Base-by-base conservation (phyloP, 805 yeast species). In the Lachancea dasiensis region DNA sequence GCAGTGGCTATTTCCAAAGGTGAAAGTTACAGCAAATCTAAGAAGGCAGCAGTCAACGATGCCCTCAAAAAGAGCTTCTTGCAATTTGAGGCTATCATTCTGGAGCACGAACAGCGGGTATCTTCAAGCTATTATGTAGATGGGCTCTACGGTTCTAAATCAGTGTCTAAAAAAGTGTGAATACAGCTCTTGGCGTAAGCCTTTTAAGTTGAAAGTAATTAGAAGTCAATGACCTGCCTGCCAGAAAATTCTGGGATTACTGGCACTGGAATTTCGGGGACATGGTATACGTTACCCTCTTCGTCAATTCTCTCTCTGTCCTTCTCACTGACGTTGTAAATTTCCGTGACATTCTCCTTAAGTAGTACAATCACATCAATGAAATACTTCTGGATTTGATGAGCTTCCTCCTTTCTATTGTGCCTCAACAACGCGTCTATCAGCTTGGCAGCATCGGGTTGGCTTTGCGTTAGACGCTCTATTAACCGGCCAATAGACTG, bases 221-320 rank as follows among this genome's bases (percentile, higher is more conserved):
- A 81, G 53, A 68, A 84, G 49, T 82, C 87, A 47, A 84, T 65
- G 0, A 75, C 67, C 25, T 66, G 66, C 51, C 68, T 67, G 52
- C 61, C 68, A 11, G 85, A 79, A 63, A 85, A 84, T 6, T 73
- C 81, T 29, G 67, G 67, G 43, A 86, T 73, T 9, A 50, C 60
- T 1, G 95, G 95, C 17, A 70, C 68, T 1, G 90, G 86, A 27
- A 81, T 81, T 56, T 79, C 90, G 7, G 84, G 85, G 23, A 85
- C 70, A 44, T 75, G 69, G 51, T 86, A 90, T 8, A 85, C 73
- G 46, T 82, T 79, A 1, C 97, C 97, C 44, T 85, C 76, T 27
- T 89, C 97, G 57, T 89, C 90, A 40, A 83, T 64, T 61, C 97
- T 76, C 62, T 86, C 94, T 49, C 96, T 72, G 51, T 89, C 96